Evolutionary conservation across 495 filamentous ascomycete genomes (phyloP).

Genomic region (Lasiosphaeria miniovina): DNA sequence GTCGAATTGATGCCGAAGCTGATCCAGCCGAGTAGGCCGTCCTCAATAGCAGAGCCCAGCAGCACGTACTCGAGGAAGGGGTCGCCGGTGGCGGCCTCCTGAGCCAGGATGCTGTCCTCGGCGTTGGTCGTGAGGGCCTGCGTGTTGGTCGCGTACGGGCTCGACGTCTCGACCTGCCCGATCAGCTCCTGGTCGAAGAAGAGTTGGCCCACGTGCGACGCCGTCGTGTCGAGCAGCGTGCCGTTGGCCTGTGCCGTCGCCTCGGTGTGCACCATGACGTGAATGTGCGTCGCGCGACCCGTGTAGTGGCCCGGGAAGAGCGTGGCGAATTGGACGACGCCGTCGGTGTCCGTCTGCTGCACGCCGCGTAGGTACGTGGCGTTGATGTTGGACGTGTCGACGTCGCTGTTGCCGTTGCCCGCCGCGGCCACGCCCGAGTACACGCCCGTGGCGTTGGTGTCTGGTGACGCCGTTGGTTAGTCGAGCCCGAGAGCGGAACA

Average conservation of each 20-base stretch:
- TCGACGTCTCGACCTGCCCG: slow-evolving; percentile 50
- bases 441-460: slow-evolving; percentile 46
- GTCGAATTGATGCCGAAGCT: slow-evolving; percentile 50
- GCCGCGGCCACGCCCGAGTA: slow-evolving; percentile 54
- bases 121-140: slow-evolving; percentile 50
- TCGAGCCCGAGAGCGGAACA: not conserved
- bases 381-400: slow-evolving; percentile 46
- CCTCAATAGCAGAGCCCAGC: slow-evolving; percentile 51
- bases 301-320: slow-evolving; percentile 58
- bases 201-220: slow-evolving; percentile 59
- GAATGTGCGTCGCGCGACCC: slow-evolving; percentile 44
- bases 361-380: slow-evolving; percentile 52
- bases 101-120: slow-evolving; percentile 42
- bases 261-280: slow-evolving; percentile 46
- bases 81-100: slow-evolving; percentile 46
- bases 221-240: slow-evolving; percentile 42
- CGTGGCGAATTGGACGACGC: slow-evolving; percentile 49
- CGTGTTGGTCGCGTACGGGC: slow-evolving; percentile 56
- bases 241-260: slow-evolving; percentile 44
- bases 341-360: slow-evolving; percentile 45
- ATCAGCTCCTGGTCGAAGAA: slow-evolving; percentile 63
- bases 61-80: slow-evolving; percentile 53
- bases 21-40: slow-evolving; percentile 58
- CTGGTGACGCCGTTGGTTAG: slow-evolving; percentile 18
- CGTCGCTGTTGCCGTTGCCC: slow-evolving; percentile 46